Evolutionary conservation across 768 basidiomycete genomes (phyloP).

Genomic region (Mycena venus): DNA sequence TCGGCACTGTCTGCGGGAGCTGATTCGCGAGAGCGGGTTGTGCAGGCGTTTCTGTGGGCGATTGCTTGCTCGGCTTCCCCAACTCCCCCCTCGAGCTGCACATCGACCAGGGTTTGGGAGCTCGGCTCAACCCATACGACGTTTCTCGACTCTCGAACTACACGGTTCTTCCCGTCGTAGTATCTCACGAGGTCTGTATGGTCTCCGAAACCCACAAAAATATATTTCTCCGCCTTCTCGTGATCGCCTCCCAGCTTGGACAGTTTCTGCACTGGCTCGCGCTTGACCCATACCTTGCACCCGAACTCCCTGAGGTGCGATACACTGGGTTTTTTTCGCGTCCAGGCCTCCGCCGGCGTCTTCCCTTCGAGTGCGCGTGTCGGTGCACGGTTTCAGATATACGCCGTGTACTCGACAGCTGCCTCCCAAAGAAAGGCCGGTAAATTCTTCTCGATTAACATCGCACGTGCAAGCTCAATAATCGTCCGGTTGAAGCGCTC

Average conservation of each 20-base stretch:
- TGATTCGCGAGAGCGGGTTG: neutral
- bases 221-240: constrained; percentile 22
- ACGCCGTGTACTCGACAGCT: constrained; percentile 36
- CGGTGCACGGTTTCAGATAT: constrained; percentile 37
- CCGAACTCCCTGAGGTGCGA: constrained; percentile 26
- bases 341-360: constrained; percentile 23
- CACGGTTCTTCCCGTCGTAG: too few species aligned
- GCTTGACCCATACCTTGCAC: constrained; percentile 28
- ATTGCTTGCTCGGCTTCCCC: constrained; percentile 20
- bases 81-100: too few species aligned
- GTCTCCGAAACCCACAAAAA: too few species aligned
- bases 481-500: constrained; percentile 51
- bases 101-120: too few species aligned
- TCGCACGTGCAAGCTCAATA: constrained; percentile 43
- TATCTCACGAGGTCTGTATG: too few species aligned
- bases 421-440: constrained; percentile 36
- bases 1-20: too few species aligned
- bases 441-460: constrained; percentile 45
- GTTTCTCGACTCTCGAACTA: too few species aligned
- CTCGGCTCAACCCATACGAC: too few species aligned
- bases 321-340: constrained; percentile 16
- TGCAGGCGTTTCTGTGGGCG: constrained; percentile 13
- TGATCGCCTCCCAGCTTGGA: constrained; percentile 26
- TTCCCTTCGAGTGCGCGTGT: constrained; percentile 22
- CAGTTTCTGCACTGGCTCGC: constrained; percentile 11